These are phyloP conservation scores for Oenanthe sinensis DNA, from an alignment of 129 eudicot species.

Conservation along the genomic window DNA sequence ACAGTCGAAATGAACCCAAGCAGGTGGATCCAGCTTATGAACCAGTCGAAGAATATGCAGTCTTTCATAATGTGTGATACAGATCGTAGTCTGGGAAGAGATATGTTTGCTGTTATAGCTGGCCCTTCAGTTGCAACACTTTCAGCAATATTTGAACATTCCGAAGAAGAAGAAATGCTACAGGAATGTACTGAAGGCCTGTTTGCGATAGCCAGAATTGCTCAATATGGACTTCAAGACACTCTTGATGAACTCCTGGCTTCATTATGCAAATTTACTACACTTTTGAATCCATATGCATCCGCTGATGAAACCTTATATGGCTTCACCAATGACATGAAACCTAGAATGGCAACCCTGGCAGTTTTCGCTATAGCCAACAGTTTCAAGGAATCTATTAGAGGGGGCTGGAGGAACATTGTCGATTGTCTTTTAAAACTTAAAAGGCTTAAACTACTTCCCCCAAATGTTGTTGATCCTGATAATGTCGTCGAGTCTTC, in stretches of 20 bases:
- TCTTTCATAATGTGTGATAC: constrained; percentile 43
- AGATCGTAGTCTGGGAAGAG: constrained; percentile 64
- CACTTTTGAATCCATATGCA: constrained; percentile 80
- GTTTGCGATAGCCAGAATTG: constrained; percentile 65
- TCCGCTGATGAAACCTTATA: constrained; percentile 87
- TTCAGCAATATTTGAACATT: constrained; percentile 74
- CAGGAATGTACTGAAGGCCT: constrained; percentile 76
- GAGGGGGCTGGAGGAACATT: constrained; percentile 87
- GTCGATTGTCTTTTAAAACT: constrained; percentile 75
- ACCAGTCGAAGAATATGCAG: constrained; percentile 39
- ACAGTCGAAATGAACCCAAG: constrained; percentile 64
- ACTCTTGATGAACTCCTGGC: constrained; percentile 74
- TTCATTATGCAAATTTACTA: constrained; percentile 85
- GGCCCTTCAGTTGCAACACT: constrained; percentile 79
- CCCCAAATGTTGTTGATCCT: constrained; percentile 46
- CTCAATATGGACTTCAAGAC: constrained; percentile 80
- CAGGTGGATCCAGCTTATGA: constrained; percentile 73
- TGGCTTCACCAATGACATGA: constrained; percentile 76
- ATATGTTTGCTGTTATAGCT: constrained; percentile 81
- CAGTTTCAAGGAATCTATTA: constrained; percentile 58
- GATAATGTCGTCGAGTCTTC: constrained; percentile 16
- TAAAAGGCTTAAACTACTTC: constrained; percentile 50
- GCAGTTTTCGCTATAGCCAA: constrained; percentile 87
- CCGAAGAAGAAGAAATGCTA: constrained; percentile 77
- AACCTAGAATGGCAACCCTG: constrained; percentile 86